Evolutionary conservation across 176 grass and related monocot species (phyloP).

Genomic region (Canna indica): DNA sequence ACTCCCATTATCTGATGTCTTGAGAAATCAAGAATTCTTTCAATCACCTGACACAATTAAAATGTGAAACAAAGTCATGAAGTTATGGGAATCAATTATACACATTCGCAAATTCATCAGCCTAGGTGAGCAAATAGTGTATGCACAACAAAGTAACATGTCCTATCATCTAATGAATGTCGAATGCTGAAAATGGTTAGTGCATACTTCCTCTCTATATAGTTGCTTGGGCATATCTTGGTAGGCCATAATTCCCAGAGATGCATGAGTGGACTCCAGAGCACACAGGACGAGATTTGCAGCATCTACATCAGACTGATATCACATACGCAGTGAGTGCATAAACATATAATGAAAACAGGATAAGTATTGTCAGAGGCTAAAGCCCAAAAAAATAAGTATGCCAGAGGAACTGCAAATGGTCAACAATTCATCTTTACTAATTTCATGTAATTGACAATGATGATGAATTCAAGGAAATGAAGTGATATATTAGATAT

Average conservation of each 20-base stretch:
- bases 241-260: slow-evolving; percentile 79
- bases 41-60: slow-evolving; percentile 67
- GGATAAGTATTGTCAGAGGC: neutral
- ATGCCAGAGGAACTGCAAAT: neutral
- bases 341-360: neutral
- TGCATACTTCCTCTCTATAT: slow-evolving; percentile 80
- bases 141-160: neutral
- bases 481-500: neutral
- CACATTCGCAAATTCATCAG: slow-evolving; percentile 1
- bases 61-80: slow-evolving; percentile 14
- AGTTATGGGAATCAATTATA: neutral
- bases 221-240: slow-evolving; percentile 97
- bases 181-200: slow-evolving; percentile 3
- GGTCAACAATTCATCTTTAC: neutral
- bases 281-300: slow-evolving; percentile 72
- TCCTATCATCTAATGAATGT: neutral
- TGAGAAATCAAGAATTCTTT: slow-evolving; percentile 92
- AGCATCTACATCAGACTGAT: slow-evolving; percentile 61
- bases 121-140: neutral
- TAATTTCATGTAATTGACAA: neutral
- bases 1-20: slow-evolving; percentile 87
- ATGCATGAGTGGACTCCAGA: slow-evolving; percentile 76
- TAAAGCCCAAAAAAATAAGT: neutral
- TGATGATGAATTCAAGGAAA: neutral
- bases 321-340: slow-evolving; percentile 22